Evolutionary conservation across 495 filamentous ascomycete species (phyloP).

Genomic region (Hypomontagnella monticulosa): DNA sequence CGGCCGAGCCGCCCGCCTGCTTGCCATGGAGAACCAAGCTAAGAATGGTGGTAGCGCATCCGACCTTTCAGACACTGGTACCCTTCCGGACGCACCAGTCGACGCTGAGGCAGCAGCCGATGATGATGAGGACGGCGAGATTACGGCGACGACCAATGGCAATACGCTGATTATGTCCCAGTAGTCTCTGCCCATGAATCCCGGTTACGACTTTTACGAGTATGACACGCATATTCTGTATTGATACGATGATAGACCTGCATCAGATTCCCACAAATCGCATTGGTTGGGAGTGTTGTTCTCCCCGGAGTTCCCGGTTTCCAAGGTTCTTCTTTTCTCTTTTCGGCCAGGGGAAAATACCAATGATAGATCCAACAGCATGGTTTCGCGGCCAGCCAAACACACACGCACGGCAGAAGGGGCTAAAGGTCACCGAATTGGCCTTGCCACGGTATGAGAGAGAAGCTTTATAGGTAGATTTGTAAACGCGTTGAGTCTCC

Average conservation of each 20-base stretch:
- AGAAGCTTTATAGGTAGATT: conserved; percentile 10
- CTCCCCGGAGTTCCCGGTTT: conserved; percentile 23
- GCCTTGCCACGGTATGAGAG: not conserved
- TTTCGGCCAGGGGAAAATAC: conserved; percentile 4
- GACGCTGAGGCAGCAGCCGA: conserved; percentile 25
- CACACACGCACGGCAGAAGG: no score
- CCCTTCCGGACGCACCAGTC: conserved; percentile 24
- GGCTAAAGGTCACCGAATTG: not conserved
- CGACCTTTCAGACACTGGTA: conserved; percentile 32
- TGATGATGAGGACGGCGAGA: conserved; percentile 3
- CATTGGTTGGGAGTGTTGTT: conserved; percentile 25
- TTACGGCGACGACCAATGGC: not conserved
- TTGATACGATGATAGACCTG: conserved; percentile 29
- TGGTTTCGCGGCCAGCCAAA: not conserved
- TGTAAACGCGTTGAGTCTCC: conserved; percentile 5
- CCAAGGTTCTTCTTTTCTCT: no score
- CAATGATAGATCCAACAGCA: conserved; percentile 7
- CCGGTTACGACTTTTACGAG: conserved; percentile 14
- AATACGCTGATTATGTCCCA: not conserved
- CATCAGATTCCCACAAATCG: conserved; percentile 29
- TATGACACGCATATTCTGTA: conserved; percentile 21
- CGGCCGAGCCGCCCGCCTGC: conserved; percentile 59
- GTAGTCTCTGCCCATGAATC: not conserved
- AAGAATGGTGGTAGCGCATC: conserved; percentile 27
- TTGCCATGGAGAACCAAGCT: conserved; percentile 49